Evolutionary conservation across 768 basidiomycete genomes (phyloP).

Genomic region (Rhodocollybia butyracea): DNA sequence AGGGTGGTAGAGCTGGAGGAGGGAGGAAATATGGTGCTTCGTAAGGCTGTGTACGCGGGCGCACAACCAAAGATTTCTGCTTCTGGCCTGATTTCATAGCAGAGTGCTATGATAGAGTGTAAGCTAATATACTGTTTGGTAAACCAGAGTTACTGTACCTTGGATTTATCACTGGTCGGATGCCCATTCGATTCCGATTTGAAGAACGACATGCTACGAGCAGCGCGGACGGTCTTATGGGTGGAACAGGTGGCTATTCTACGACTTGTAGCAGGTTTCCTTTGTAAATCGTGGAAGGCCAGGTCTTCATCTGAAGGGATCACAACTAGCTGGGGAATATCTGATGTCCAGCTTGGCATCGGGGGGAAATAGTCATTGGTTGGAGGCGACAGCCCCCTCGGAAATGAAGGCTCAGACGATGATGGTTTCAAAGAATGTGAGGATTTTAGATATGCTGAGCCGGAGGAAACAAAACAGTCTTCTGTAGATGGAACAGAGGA

Average conservation of each 20-base stretch:
- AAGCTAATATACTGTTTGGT: no score
- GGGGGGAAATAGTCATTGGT: not conserved
- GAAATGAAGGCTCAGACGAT: not conserved
- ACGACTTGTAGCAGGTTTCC: not conserved
- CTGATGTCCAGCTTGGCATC: not conserved
- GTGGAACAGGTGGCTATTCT: not conserved
- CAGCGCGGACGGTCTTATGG: not conserved
- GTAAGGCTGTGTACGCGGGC: slow-evolving; percentile 54
- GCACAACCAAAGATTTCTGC: slow-evolving; percentile 31
- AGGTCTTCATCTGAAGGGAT: not conserved
- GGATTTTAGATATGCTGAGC: not conserved
- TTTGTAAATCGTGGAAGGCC: not conserved
- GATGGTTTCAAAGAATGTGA: not conserved
- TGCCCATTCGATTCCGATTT: not conserved
- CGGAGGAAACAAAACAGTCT: not conserved
- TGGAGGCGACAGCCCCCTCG: not conserved
- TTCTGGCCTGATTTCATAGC: no score
- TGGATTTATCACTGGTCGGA: not conserved
- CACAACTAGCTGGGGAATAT: not conserved
- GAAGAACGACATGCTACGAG: not conserved
- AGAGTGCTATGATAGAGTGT: no score
- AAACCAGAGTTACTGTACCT: not conserved
- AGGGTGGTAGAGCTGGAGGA: slow-evolving; percentile 38
- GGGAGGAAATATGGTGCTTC: slow-evolving; percentile 63
- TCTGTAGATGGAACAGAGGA: not conserved